Conservation (phyloP, 306 rosid species). For the Cucumis hystrix region DNA sequence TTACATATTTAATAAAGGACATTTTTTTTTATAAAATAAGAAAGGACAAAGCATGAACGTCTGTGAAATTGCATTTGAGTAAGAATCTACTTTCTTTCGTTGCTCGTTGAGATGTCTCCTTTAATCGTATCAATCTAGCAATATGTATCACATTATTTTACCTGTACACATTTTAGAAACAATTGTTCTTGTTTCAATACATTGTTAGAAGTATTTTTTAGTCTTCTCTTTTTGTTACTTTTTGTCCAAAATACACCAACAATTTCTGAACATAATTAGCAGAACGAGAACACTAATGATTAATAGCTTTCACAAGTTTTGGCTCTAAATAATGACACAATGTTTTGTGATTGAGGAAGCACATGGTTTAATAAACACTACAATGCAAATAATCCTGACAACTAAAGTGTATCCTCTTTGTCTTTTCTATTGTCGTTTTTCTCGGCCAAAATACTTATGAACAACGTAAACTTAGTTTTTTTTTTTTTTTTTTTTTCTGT, state of each 20-base stretch:
- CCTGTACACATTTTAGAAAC: neutral
- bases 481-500: neutral
- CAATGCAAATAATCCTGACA: neutral
- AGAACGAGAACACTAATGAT: neutral
- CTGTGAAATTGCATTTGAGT: neutral
- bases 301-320: neutral
- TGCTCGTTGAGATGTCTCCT: neutral
- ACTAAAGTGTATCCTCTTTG: neutral
- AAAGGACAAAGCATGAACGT: neutral
- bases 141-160: neutral
- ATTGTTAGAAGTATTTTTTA: neutral
- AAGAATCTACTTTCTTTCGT: neutral
- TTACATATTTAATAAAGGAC: neutral
- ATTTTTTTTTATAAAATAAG: neutral
- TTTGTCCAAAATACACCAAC: neutral
- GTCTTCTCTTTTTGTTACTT: neutral
- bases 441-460: neutral
- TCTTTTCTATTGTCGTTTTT: neutral
- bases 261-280: neutral
- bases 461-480: neutral
- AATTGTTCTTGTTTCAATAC: neutral
- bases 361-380: neutral
- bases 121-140: neutral
- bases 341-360: neutral
- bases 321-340: neutral